Conservation (phyloP, 805 yeast genomes). For the Debaryomyces maramus region DNA sequence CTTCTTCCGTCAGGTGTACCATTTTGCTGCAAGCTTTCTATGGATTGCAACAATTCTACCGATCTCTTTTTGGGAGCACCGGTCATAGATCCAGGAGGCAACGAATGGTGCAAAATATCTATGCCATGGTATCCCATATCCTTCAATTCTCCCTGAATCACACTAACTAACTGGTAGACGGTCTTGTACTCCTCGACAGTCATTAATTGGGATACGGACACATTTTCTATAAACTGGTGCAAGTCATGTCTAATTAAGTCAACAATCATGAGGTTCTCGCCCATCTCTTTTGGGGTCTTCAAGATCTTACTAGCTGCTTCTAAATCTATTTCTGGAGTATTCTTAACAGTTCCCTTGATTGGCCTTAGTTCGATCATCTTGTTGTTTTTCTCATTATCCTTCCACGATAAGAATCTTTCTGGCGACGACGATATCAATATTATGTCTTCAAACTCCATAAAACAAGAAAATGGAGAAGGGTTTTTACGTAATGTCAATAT, state of each 20-base stretch:
- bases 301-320: slow-evolving; percentile 64
- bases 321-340: slow-evolving; percentile 51
- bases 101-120: slow-evolving; percentile 71
- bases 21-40: slow-evolving; percentile 48
- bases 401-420: slow-evolving; percentile 88
- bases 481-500: slow-evolving; percentile 61
- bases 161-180: slow-evolving; percentile 89
- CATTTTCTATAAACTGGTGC: slow-evolving; percentile 61
- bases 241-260: slow-evolving; percentile 93
- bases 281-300: slow-evolving; percentile 87
- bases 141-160: slow-evolving; percentile 64
- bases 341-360: slow-evolving; percentile 91
- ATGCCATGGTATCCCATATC: slow-evolving; percentile 56
- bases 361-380: slow-evolving; percentile 80
- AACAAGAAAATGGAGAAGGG: slow-evolving; percentile 93
- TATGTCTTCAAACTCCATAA: slow-evolving; percentile 64
- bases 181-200: slow-evolving; percentile 88
- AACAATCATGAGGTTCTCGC: slow-evolving; percentile 95
- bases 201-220: slow-evolving; percentile 79
- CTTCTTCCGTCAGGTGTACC: slow-evolving; percentile 48
- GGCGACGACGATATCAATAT: slow-evolving; percentile 86
- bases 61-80: slow-evolving; percentile 98
- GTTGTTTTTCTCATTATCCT: slow-evolving; percentile 21
- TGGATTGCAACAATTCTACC: slow-evolving; percentile 69
- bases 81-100: slow-evolving; percentile 99